Evolutionary conservation across 1,284 basidiomycete genomes (phyloP), one percentile per base, ranked within the genome.

Genomic region (Baeospora myosura): DNA sequence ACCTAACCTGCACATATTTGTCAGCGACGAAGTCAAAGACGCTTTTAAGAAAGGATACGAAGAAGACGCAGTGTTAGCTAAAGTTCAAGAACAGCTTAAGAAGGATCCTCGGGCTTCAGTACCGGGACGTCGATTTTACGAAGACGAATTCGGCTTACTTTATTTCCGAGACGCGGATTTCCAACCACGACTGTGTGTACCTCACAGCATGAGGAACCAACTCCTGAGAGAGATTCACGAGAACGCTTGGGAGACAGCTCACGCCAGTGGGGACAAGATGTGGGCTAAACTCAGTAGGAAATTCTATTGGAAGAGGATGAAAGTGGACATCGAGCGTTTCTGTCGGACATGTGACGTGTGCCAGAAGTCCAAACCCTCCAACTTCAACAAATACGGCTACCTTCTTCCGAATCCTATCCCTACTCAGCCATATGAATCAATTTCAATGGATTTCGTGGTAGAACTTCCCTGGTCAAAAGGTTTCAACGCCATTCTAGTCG

Each of bases 401-500:
- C 21, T 41, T 8, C 39, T 20, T 2, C 43, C 43, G 2, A 29
- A 28, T 35, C 43, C 40, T 40, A 44, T 44, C 18, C 43, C 43
- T 2, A 6, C 17, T 12, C 16, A 31, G 2, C 25, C 33, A 12
- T 42, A 36, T 33, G 12, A 17, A 4, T 31, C 43, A 1, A 16
- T 44, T 3, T 44, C 43, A 11, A 4, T 44, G 4, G 38, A 44
- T 26, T 5, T 44, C 1, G 41, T 44, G 1, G 41, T 30, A 0
- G 43, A 38, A 7, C 22, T 44, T n/a, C 43, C 43, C 20, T 21
- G 28, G 1, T 40, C 30, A 0, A 21, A 34, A 14, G 17, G 22
- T 14, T 40, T 23, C 29, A 39, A 64, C 43, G 47, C 55, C 4
- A 61, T 71, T 25, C 49, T 66, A 3, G 63, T 68, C 2, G 43